Evolutionary conservation across 495 filamentous ascomycete genomes (phyloP), one percentile per base, ranked within the genome.

Genomic region (Alectoria sarmentosa): DNA sequence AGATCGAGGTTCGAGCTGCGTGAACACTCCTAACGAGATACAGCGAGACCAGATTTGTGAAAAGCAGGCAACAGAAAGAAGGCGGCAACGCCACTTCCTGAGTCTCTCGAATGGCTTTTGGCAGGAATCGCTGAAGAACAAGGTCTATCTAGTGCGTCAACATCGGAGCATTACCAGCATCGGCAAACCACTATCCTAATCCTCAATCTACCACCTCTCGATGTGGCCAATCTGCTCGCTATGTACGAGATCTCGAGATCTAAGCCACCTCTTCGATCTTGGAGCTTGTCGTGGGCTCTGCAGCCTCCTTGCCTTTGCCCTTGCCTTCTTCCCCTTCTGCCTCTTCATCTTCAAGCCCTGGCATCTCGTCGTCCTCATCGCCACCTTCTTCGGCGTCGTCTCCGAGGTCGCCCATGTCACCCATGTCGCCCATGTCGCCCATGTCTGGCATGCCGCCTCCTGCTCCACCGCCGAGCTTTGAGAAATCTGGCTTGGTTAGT

Each of bases 391-490:
- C 86, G 23, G 73, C 82, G 59, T 75, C 82, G 26, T 70, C 76
- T 58, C 72, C 80, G 55, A 74, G 66, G 46, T 76, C 81, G 52
- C 78, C 79, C 67, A 75, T 67, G 39, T 71, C 80, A 15, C 64
- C 73, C 70, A 74, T 76, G 46, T 10, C 36, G 36, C 36, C n/a
- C n/a, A n/a, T n/a, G n/a, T n/a, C n/a, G n/a, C n/a, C n/a, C n/a
- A n/a, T n/a, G 39, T 75, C 78, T 5, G 70, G 74, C 69, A 82
- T 77, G 48, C 76, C 85, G 46, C 76, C 83, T 62, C n/a, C 36
- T 37, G 77, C 74, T 58, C 78, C 84, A 36, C 80, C 85, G 65
- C 88, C 92, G 67, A 96, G 89, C 81, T 96, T 96, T 71, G 90
- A 94, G 87, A 96, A 96, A 76, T 96, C 89, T 75, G 90, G 85